Conservation (phyloP, 129 eudicot species). For the Lonicera japonica region DNA sequence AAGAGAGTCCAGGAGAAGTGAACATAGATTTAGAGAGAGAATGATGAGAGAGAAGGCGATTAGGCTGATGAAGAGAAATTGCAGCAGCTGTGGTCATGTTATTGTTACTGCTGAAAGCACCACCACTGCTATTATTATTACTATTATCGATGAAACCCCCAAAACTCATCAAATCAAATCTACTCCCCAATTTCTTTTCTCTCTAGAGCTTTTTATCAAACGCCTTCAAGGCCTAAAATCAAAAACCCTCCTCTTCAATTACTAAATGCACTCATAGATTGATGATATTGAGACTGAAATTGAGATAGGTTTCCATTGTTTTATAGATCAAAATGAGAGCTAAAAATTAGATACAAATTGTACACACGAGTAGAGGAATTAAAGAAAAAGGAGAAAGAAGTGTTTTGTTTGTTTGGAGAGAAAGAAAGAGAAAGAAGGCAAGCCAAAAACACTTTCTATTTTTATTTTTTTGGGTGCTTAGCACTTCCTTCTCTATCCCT, state of each 20-base stretch:
- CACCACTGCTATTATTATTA: slow-evolving; percentile 34
- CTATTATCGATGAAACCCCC: slow-evolving; percentile 85
- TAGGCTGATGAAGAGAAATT: slow-evolving; percentile 44
- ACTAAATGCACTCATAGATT: too few relatives aligned
- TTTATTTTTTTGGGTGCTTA: slow-evolving; percentile 9
- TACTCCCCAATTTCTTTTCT: too few relatives aligned
- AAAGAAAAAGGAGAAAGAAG: too few relatives aligned
- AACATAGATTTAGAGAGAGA: slow-evolving; percentile 67
- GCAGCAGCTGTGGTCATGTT: slow-evolving; percentile 60
- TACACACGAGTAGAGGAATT: not conserved
- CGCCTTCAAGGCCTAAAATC: too few relatives aligned
- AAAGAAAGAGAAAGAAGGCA: slow-evolving; percentile 40
- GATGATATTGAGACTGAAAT: too few relatives aligned
- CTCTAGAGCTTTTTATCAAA: too few relatives aligned
- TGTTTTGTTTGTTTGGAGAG: slow-evolving; percentile 13
- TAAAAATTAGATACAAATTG: too few relatives aligned
- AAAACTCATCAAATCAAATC: slow-evolving; percentile 95
- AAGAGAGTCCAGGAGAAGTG: slow-evolving; percentile 89
- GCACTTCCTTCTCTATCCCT: slow-evolving; percentile 37
- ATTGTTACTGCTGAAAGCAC: slow-evolving; percentile 42
- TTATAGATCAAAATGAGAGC: not conserved
- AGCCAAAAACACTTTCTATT: slow-evolving; percentile 6
- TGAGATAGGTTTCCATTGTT: not conserved
- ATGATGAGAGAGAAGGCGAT: slow-evolving; percentile 35
- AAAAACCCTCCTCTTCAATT: not conserved